phyloP scores from a whole-genome alignment of 164 flowering plant genomes.

The Umbilicus rupestris region DNA sequence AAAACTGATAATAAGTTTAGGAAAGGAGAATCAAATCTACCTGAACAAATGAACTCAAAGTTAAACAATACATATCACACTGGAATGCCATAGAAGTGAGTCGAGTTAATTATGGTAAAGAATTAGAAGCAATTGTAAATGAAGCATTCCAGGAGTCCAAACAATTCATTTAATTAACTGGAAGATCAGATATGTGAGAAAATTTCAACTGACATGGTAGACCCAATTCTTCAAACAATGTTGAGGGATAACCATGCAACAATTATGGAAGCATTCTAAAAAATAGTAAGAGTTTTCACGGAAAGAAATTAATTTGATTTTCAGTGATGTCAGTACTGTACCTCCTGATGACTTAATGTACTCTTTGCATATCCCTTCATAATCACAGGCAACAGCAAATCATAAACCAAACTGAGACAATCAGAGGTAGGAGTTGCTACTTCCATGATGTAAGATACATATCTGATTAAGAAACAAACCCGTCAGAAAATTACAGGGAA shows the following conservation, averaged over 20 bases:
- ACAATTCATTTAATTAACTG: neutral
- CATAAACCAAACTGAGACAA: conserved; percentile 68
- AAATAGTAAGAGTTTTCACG: conserved; percentile 19
- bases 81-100: neutral
- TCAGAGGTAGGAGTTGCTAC: conserved; percentile 97
- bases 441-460: conserved; percentile 91
- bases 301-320: neutral
- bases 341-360: conserved; percentile 95
- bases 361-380: conserved; percentile 58
- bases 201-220: too few relatives aligned
- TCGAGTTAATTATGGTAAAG: too few relatives aligned
- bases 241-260: neutral
- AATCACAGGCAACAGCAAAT: conserved; percentile 62
- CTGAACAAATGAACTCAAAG: neutral
- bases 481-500: neutral
- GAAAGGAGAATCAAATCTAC: neutral
- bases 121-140: neutral
- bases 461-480: conserved; percentile 30
- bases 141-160: neutral
- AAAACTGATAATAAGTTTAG: neutral
- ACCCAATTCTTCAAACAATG: neutral
- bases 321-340: conserved; percentile 14
- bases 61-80: neutral
- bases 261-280: neutral
- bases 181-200: too few relatives aligned